Percentiles rank a stretch among this genome's conserved stretches.
Conservation (phyloP, 1,139 yeast species). For the Arxiozyma bovina region DNA sequence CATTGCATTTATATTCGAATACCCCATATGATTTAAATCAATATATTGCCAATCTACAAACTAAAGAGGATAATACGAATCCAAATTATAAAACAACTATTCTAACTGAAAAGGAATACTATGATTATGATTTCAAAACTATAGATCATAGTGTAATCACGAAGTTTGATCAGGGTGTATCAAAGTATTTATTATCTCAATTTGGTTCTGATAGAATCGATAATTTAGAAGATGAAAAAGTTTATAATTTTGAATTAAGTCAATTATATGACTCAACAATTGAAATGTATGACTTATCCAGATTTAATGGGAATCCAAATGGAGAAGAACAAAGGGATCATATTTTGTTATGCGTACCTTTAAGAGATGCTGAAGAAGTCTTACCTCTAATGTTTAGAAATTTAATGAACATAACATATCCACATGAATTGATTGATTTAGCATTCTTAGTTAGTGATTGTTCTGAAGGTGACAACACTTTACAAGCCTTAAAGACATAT, state of each 20-base stretch:
- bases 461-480: constrained; percentile 63
- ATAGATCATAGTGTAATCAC: constrained; percentile 27
- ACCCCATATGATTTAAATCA: not conserved
- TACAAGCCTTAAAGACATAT: constrained; percentile 58
- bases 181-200: constrained; percentile 30
- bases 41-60: constrained; percentile 1
- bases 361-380: constrained; percentile 74
- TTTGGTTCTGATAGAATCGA: constrained; percentile 24
- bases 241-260: constrained; percentile 21
- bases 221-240: constrained; percentile 19
- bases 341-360: constrained; percentile 64
- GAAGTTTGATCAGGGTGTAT: constrained; percentile 34
- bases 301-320: constrained; percentile 45
- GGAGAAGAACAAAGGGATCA: constrained; percentile 56
- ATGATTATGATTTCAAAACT: constrained; percentile 29
- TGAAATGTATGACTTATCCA: constrained; percentile 53
- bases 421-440: constrained; percentile 70
- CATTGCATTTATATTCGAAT: not conserved
- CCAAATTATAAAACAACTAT: constrained; percentile 9
- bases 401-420: constrained; percentile 77
- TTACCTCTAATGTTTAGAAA: constrained; percentile 78
- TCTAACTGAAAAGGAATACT: constrained; percentile 29
- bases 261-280: constrained; percentile 35
- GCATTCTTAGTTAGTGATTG: constrained; percentile 84
- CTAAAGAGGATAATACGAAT: not conserved